Evolutionary conservation across 306 rosid genomes (phyloP).

Genomic region (Biancaea sappan): DNA sequence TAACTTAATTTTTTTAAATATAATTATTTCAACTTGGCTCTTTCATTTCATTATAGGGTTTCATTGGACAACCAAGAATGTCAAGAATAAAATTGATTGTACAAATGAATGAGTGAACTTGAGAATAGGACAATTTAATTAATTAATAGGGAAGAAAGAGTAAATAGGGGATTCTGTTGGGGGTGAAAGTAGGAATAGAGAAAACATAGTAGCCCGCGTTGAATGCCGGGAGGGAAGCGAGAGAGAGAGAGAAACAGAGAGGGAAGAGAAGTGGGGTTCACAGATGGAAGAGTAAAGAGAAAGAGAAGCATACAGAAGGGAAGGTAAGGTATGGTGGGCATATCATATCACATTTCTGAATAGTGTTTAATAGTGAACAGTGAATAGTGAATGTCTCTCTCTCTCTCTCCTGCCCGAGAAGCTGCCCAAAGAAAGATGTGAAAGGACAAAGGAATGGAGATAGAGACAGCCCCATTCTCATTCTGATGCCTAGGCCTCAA

Average conservation of each 20-base stretch:
- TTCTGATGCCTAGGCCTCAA: conserved; percentile 49
- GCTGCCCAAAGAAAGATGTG: conserved; percentile 58
- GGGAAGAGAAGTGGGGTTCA: conserved; percentile 33
- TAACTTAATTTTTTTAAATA: no score
- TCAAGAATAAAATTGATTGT: no score
- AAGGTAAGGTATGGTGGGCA: conserved; percentile 44
- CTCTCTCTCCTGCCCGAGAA: conserved; percentile 31
- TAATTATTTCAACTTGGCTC: no score
- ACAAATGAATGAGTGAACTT: no score
- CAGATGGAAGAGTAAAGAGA: no score
- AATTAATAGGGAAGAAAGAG: background rate
- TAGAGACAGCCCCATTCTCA: background rate
- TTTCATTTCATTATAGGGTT: no score
- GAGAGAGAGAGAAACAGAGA: conserved; percentile 37
- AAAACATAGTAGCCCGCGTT: conserved; percentile 48
- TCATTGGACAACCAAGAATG: no score
- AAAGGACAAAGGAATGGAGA: conserved; percentile 50
- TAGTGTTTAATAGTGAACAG: no score
- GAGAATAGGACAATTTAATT: background rate
- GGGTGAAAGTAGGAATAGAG: background rate
- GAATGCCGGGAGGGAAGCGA: conserved; percentile 65
- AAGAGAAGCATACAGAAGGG: conserved; percentile 1
- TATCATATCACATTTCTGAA: conserved; percentile 19
- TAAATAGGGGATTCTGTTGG: background rate
- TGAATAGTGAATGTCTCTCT: background rate